Percentiles rank a stretch among this genome's conserved stretches.
Evolutionary conservation across 805 yeast species (phyloP).

Genomic region (Ascoidea tarda): DNA sequence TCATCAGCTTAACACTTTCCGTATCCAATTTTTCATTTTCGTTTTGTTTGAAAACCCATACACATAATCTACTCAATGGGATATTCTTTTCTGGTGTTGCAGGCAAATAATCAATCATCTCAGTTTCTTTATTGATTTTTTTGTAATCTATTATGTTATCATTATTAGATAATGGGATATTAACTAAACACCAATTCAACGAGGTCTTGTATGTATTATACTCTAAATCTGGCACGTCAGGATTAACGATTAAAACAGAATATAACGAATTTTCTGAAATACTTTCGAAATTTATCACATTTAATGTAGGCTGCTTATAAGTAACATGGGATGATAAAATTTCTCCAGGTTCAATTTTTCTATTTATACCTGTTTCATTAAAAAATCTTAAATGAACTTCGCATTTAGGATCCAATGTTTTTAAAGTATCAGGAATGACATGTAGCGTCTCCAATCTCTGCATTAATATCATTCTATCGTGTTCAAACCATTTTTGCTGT

Average conservation of each 20-base stretch:
- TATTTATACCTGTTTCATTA: slow-evolving; percentile 45
- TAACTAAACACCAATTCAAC: slow-evolving; percentile 64
- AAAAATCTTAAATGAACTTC: slow-evolving; percentile 68
- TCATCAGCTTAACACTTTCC: slow-evolving; percentile 11
- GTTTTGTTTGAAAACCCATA: slow-evolving; percentile 82
- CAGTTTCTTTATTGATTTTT: slow-evolving; percentile 18
- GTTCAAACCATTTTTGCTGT: slow-evolving; percentile 55
- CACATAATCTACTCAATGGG: slow-evolving; percentile 66
- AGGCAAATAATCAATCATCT: slow-evolving; percentile 52
- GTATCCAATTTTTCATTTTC: slow-evolving; percentile 13
- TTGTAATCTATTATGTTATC: slow-evolving; percentile 40
- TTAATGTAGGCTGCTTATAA: slow-evolving; percentile 60
- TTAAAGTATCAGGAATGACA: slow-evolving; percentile 88
- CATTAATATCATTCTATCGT: slow-evolving; percentile 68
- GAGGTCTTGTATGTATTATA: slow-evolving; percentile 57
- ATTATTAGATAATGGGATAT: slow-evolving; percentile 44
- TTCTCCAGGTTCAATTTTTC: slow-evolving; percentile 71
- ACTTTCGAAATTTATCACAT: slow-evolving; percentile 56
- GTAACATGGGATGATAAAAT: slow-evolving; percentile 63
- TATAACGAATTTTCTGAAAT: slow-evolving; percentile 38
- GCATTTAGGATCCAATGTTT: slow-evolving; percentile 71
- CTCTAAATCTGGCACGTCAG: slow-evolving; percentile 74
- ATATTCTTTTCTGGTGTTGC: slow-evolving; percentile 84
- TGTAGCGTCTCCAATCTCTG: slow-evolving; percentile 79
- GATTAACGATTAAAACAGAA: slow-evolving; percentile 74